Evolutionary conservation across 306 rosid species (phyloP), one percentile per base, ranked within the genome.

Genomic region (Parietaria judaica): DNA sequence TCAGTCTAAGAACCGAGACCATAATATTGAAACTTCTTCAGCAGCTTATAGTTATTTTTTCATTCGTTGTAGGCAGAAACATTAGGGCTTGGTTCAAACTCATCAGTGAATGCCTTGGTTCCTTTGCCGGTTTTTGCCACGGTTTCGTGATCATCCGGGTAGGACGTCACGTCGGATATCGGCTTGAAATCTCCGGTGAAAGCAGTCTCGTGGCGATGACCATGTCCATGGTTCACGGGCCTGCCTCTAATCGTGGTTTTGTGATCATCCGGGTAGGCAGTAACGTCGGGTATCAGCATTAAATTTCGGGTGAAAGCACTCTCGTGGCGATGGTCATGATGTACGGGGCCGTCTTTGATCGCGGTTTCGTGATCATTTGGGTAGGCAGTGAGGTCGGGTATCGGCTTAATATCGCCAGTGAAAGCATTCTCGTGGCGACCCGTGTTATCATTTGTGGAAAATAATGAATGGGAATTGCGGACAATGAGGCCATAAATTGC

Each of bases 401-500:
- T n/a, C 5, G 53, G 53, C 53, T 49, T n/a, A 9, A 49, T 7
- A 10, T 49, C 53, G 53, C 13, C 6, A 5, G 10, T 49, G 53
- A 49, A 49, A 49, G 14, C 53, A 49, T 49, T n/a, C 4, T 49
- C 53, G 10, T n/a, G 5, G 14, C 53, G 10, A 2, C 57, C 57
- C 46, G 11, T 16, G n/a, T 11, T 70, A 4, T 70, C 70, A n/a
- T 64, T 44, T 45, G 37, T 41, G n/a, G 38, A 3, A 13, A 47
- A 14, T 43, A 47, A 14, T 43, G 78, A 50, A 62, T 50, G 51
- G 11, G 58, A 57, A 8, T 56, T 23, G 7, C 23, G 36, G 10
- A 6, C 17, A 62, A 73, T 14, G 6, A 72, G 54, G 31, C 63
- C 64, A 16, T 31, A 46, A 52, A 74, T 63, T 63, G 66, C 70